Base-by-base conservation (phyloP, 192 early-diverging fungal species). In the Funneliformis geosporum region DNA sequence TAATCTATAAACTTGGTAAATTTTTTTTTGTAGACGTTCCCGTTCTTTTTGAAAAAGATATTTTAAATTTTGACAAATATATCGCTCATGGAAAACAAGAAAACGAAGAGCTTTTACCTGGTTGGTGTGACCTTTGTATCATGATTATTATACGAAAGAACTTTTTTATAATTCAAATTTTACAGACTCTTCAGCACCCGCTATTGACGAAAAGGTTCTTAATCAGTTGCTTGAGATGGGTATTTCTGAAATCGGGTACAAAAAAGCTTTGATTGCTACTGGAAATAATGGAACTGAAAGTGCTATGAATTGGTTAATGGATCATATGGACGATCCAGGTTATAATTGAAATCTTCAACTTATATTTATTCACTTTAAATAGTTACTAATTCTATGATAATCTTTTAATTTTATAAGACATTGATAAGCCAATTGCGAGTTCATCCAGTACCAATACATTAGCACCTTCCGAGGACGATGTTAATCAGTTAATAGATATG, bases 311-410 rank as follows among this genome's bases (percentile, higher is more conserved):
- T 98, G 97, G 97, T 77, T 98, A 33, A 95, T 98, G 86, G 94
- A 95, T 82, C 96, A 98, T 78, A 97, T 98, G 94, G 98, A 99
- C 38, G 98, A 98, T 86, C 88, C 96, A 42, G 92, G 94, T 90
- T 76, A 42, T 33, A 39, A 60, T 59, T 40, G n/a, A n/a, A n/a
- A n/a, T n/a, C n/a, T n/a, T n/a, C n/a, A n/a, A n/a, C n/a, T n/a
- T n/a, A n/a, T n/a, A n/a, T n/a, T n/a, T n/a, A n/a, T n/a, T n/a
- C 27, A 10, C 39, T 40, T 62, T 16, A 60, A 40, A 21, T 50
- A 60, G 5, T 38, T 78, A 55, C 10, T 55, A 14, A 28, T 46
- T 8, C 16, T 44, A 43, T 44, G 7, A 8, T 14, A 55, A 59
- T 39, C 21, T 25, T 61, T n/a, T n/a, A n/a, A n/a, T 60, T 16